Evolutionary conservation across 768 basidiomycete genomes (phyloP).

Genomic region (Pleurotus tuoliensis): DNA sequence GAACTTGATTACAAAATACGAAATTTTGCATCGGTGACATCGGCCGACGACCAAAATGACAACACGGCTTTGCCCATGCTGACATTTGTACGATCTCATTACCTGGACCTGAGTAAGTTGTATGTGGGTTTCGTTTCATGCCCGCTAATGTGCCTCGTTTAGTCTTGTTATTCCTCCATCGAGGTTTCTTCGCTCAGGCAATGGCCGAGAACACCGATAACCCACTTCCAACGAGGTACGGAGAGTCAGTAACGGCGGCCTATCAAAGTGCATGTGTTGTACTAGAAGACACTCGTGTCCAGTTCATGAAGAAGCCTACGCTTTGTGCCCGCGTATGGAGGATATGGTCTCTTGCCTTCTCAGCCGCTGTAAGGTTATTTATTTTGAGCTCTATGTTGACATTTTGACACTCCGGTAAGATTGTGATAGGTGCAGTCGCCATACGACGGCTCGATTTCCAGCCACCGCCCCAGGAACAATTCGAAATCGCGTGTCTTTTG

Average conservation of each 20-base stretch:
- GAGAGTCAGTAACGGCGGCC: constrained; percentile 46
- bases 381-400: not conserved
- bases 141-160: constrained; percentile 1
- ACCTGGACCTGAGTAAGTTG: constrained; percentile 39
- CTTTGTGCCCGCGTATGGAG: constrained; percentile 52
- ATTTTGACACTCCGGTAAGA: constrained; percentile 22
- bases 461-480: constrained; percentile 41
- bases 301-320: constrained; percentile 39
- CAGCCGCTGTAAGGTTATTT: constrained; percentile 41
- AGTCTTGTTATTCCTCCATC: constrained; percentile 55
- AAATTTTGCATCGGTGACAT: constrained; percentile 23
- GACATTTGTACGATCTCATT: constrained; percentile 36
- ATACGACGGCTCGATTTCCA: constrained; percentile 40
- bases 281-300: constrained; percentile 34
- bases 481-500: constrained; percentile 42
- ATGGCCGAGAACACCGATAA: constrained; percentile 43
- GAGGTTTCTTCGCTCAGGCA: constrained; percentile 55
- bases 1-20: constrained; percentile 49
- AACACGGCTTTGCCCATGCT: constrained; percentile 38
- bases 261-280: constrained; percentile 49
- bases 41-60: constrained; percentile 19
- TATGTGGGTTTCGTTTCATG: constrained; percentile 1
- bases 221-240: constrained; percentile 44
- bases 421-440: constrained; percentile 53
- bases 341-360: constrained; percentile 56